Evolutionary conservation across 2,329 filamentous ascomycete genomes (phyloP), one percentile per base, ranked within the genome.

Genomic region (Monosporascus sp.): DNA sequence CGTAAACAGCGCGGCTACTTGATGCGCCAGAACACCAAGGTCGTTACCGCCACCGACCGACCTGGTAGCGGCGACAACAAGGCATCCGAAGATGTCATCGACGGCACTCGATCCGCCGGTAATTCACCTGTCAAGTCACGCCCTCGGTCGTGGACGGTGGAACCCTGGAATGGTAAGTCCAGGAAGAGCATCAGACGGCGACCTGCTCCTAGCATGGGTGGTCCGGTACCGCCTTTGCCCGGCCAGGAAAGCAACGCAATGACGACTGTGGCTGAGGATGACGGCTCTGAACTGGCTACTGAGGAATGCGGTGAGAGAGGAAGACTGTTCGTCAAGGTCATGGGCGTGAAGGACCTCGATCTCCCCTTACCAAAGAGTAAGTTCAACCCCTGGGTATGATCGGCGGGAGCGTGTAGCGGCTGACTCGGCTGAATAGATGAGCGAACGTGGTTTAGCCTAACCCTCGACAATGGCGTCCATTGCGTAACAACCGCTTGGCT

Each of bases 1-100:
- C 77, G 72, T 61, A 79, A 79, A 84, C 88, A 97, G 92, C 92
- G 95, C 76, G 94, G 94, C 52, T 99, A 99, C 67, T 80, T 97
- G 46, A 99, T 97, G 93, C 86, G 94, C 65, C 93, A 99, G 65
- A 99, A 97, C 72, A 97, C 93, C 3, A 97, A 97, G 71, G 82
- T 99, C 51, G 90, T 99, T 49, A 85, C 96, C 48, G 94, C 94
- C n/a, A 96, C 86, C 68, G 86, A 46, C 20, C 24, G 42, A 46
- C 42, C 42, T 25, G 24, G 11, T 27, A 25, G 22, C 24, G 42
- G 42, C 8, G 42, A 46, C 17, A 34, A 90, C 69, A 86, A 88
- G 59, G 79, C 87, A 57, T 72, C 76, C 34, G 76, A 86, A 68
- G 66, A 85, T 71, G 59, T 72, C 59, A 70, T 75, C 69, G 69